Percentiles rank a stretch among this genome's conserved stretches.
These are phyloP conservation scores for Apiospora sp. DNA, from an alignment of 2,329 filamentous ascomycete species.

Conservation along the genomic window DNA sequence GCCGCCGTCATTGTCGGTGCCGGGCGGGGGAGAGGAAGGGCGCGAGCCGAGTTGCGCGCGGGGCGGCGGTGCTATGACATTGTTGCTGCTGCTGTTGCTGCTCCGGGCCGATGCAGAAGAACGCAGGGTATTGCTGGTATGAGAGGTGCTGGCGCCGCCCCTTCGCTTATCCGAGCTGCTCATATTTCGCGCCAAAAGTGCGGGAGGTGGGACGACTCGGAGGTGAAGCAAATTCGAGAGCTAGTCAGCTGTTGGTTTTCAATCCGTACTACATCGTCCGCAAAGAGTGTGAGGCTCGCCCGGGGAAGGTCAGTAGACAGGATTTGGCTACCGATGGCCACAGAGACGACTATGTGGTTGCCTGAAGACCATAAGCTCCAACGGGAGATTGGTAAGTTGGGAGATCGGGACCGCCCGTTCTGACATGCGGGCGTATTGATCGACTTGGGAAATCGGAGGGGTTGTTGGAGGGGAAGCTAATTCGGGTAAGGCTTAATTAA, in stretches of 20 bases:
- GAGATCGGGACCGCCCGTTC: neutral
- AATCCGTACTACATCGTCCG: slow-evolving; percentile 1
- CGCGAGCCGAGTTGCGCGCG: slow-evolving; percentile 49
- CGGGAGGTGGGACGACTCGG: neutral
- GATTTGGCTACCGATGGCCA: neutral
- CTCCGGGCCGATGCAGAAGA: slow-evolving; percentile 39
- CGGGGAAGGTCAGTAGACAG: neutral
- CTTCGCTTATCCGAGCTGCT: slow-evolving; percentile 55
- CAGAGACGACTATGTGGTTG: slow-evolving; percentile 6
- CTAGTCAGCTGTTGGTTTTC: slow-evolving; percentile 10
- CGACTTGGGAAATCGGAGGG: neutral
- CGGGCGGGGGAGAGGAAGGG: slow-evolving; percentile 41
- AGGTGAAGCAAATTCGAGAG: slow-evolving; percentile 6
- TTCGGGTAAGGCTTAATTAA: neutral
- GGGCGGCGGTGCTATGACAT: slow-evolving; percentile 50
- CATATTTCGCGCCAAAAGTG: slow-evolving; percentile 40
- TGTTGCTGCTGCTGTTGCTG: slow-evolving; percentile 39
- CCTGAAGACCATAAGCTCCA: slow-evolving; percentile 4
- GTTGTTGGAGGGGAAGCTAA: neutral
- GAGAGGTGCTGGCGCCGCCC: slow-evolving; percentile 36
- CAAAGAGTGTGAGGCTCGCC: neutral
- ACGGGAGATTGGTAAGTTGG: neutral
- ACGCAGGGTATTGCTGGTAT: slow-evolving; percentile 39
- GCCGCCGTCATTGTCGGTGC: slow-evolving; percentile 41
- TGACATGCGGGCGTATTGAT: neutral